Base-by-base conservation (phyloP, 306 rosid species). In the Spatholobus suberectus region DNA sequence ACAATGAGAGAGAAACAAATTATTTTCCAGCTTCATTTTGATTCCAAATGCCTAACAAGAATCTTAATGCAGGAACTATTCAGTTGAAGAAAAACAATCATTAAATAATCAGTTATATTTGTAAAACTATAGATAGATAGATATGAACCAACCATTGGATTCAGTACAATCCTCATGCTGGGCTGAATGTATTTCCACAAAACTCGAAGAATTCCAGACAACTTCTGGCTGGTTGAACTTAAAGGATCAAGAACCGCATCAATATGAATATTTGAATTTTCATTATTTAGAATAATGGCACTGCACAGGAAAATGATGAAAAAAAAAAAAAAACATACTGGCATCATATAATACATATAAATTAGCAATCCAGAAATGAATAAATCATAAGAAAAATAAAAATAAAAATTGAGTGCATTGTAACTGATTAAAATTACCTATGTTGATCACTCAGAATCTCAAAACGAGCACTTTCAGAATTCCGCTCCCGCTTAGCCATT, bases 231-330 rank as follows among this genome's bases (percentile, higher is more conserved):
- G 44, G 92, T 86, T 78, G 94, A 93, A 85, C 98, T 95, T 84
- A 95, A 83, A 58, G 98, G 98, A 90, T 95, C 98, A 76, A 95
- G 81, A 70, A 93, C 97, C 18, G 92, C 98, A 74, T 95, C 98
- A 17, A 95, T 93, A 85, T 95, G 98, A 76, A 93, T 84, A 63
- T 90, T 88, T 65, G 98, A 82, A 75, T 87, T 90, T 61, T 89
- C 97, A 81, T 82, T 85, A 81, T 79, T 72, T 38, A 95, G 69
- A 82, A 93, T 85, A 75, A 95, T 85, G 46, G 98, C 98, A 90
- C 98, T 95, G 97, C 78, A 85, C 52, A 69, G 78, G 83, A 83
- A 81, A 83, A 59, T 13, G 26, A 69, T 77, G 23, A n/a, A 51
- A 51, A 51, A n/a, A 17, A 1, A 70, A 57, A n/a, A n/a, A n/a